Evolutionary conservation across 1,284 basidiomycete species (phyloP), one percentile per base, ranked within the genome.

Genomic region (Sanghuangporus weigelae): DNA sequence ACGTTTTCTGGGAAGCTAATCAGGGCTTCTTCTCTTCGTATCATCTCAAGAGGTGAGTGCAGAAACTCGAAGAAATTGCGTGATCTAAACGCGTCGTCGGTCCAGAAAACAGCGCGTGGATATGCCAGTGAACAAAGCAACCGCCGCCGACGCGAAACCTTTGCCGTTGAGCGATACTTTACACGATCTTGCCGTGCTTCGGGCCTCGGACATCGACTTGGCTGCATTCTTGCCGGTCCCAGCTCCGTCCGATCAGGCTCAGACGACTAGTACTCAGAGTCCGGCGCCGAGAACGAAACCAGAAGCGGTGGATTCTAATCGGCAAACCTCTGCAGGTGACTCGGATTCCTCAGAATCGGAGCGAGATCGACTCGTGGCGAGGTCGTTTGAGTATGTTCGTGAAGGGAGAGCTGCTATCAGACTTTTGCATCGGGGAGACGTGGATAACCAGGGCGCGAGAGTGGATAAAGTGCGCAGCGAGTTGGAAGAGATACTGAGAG

Each of bases 181-280:
- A 48, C 84, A 81, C n/a, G 90, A 92, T 73, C 81, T 92, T 36
- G 88, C 89, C 2, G 73, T 89, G 36, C 74, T 92, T 23, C 82
- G 86, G 48, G 83, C 84, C 23, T 84, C 84, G 6, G 82, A 81
- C 53, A 66, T 84, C 39, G 82, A 89, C 69, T 68, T 89, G 16
- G 75, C 80, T 19, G 71, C 72, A 14, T 67, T 84, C 36, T 67
- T 84, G 36, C 44, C 69, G 4, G 48, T 68, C 10, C 26, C 68
- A 16, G 48, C 68, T 11, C 26, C 68, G 16, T 23, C 66, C 21
- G 65, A 61, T 44, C 35, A 68, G n/a, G 68, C 44, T n/a, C 44
- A 46, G 44, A 46, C 16, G 2, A 4, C 10, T 14, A 7, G 26
- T 31, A 31, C 26, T 69, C 76, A n/a, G n/a, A n/a, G n/a, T n/a